These are phyloP conservation scores for Calophaca sinica DNA, from an alignment of 306 rosid species.

Conservation along the genomic window DNA sequence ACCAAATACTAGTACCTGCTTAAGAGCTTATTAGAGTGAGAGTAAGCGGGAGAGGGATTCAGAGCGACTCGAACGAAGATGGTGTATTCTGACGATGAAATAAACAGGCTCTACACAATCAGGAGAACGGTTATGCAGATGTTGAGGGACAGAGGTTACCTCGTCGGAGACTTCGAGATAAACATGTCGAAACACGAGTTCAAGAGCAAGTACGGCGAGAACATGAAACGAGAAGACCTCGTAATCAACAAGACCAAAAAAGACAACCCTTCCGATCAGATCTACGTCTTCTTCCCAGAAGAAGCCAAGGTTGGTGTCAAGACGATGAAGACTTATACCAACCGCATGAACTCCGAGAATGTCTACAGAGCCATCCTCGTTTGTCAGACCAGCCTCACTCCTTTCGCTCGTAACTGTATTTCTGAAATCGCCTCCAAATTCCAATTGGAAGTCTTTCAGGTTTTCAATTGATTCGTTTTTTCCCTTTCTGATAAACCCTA, in stretches of 20 bases:
- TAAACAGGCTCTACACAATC: constrained; percentile 50
- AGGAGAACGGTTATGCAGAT: constrained; percentile 77
- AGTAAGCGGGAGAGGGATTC: no score
- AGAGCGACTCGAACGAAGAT: constrained; percentile 34
- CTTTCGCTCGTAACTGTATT: constrained; percentile 55
- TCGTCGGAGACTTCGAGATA: constrained; percentile 64
- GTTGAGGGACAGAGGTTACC: constrained; percentile 66
- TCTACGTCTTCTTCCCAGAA: constrained; percentile 78
- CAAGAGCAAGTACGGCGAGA: constrained; percentile 47
- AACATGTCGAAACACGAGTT: constrained; percentile 65
- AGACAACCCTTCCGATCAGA: constrained; percentile 59
- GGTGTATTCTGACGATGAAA: constrained; percentile 68
- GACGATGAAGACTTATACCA: constrained; percentile 60
- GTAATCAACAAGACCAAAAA: constrained; percentile 63
- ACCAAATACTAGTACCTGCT: no score
- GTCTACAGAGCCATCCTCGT: constrained; percentile 74
- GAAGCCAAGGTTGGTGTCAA: constrained; percentile 68
- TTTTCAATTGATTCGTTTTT: neutral
- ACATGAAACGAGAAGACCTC: constrained; percentile 78
- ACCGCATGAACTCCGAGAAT: constrained; percentile 75
- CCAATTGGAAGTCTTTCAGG: constrained; percentile 83
- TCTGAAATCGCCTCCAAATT: constrained; percentile 60
- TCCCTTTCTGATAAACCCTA: neutral
- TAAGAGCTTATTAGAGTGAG: no score
- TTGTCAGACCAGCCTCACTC: constrained; percentile 64